Evolutionary conservation across 2,329 filamentous ascomycete species (phyloP), one percentile per base, ranked within the genome.

Genomic region (Lachnellula willkommii): DNA sequence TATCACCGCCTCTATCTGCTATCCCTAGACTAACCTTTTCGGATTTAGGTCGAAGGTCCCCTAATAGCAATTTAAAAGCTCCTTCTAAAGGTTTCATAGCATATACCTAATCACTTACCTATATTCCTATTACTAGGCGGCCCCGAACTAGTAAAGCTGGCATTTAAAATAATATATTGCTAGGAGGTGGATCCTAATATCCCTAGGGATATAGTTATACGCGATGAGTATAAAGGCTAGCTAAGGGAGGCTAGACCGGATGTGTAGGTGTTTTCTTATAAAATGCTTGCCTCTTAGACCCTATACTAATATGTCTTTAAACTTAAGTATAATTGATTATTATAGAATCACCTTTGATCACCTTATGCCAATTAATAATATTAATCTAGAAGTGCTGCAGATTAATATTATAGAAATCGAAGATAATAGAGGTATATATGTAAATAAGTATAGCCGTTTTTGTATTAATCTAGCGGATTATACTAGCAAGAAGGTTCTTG

Each of bases 401-500:
- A 72, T 76, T 46, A 75, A 74, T 46, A 74, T 77, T 50, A 62
- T 73, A 47, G 73, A 76, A 66, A 62, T 73, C 32, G 72, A 75
- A 20, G 65, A 68, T 52, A 66, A 70, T 57, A 53, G 59, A 47
- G 70, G 69, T 4, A 59, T 53, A 24, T 74, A 73, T 59, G 71
- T 71, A 51, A 75, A 73, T 39, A 59, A 64, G 47, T 60, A 61
- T 50, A 60, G 73, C 45, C 64, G 55, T 3, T 74, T 75, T 55
- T 43, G 58, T 9, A 66, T 75, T 11, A 62, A 75, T 60, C 62
- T 69, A 15, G 64, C 59, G 28, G 70, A 74, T 7, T 76, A 72
- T 58, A 66, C 57, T 45, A 71, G 72, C 24, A 71, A 71, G 62
- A 74, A 68, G 63, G 67, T 75, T 6, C 60, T 77, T 20, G 71